phyloP scores from a whole-genome alignment of 2,329 filamentous ascomycete genomes.

The Alternaria sp. region DNA sequence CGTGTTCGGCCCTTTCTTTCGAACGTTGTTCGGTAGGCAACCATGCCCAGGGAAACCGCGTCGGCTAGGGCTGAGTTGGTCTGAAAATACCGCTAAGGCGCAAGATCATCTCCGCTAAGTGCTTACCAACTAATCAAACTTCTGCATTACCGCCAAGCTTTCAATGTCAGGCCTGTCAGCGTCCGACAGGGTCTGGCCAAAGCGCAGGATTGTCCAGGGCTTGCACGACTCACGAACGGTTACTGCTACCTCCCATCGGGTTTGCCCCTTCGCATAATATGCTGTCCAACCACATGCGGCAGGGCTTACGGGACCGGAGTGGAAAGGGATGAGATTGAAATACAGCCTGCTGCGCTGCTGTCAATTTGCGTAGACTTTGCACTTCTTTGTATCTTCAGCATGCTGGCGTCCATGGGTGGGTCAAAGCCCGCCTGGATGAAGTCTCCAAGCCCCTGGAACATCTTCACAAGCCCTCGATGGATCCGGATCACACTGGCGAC shows the following conservation, averaged over 20 bases:
- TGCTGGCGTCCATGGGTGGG: background rate
- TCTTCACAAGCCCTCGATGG: conserved; percentile 3
- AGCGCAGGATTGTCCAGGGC: background rate
- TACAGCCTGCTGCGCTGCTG: background rate
- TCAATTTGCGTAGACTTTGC: background rate
- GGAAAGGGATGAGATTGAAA: conserved; percentile 7
- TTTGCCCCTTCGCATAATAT: background rate
- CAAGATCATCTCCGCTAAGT: background rate
- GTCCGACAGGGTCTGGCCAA: conserved; percentile 1
- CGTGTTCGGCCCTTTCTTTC: background rate
- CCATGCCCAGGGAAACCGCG: background rate
- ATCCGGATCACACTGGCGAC: background rate
- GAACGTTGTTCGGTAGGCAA: background rate
- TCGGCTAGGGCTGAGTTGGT: background rate
- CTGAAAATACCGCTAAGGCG: background rate
- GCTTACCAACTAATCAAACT: background rate
- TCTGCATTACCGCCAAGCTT: background rate
- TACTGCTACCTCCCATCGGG: background rate
- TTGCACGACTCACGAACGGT: background rate
- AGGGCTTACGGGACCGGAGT: background rate
- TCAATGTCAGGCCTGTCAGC: background rate
- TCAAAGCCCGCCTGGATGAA: conserved; percentile 5
- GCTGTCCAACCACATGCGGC: conserved; percentile 2
- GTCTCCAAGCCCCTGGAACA: background rate
- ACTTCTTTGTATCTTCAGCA: background rate